These are phyloP conservation scores for Rosa multiflora DNA, from an alignment of 306 rosid species.

Conservation along the genomic window DNA sequence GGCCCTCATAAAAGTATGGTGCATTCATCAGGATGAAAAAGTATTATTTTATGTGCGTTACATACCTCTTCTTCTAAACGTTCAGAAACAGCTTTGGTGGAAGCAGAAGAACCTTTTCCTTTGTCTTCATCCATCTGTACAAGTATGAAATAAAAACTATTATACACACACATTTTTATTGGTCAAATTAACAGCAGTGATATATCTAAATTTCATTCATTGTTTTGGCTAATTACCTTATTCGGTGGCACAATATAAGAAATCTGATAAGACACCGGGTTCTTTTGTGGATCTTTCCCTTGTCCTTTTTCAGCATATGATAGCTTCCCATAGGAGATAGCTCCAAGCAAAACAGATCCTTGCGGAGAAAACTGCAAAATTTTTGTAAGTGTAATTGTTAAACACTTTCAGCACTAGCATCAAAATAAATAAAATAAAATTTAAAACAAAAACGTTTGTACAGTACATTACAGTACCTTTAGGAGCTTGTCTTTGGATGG, in stretches of 20 bases:
- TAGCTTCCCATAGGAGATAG: constrained; percentile 82
- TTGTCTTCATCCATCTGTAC: constrained; percentile 80
- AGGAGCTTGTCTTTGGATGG: constrained; percentile 88
- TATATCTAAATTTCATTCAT: neutral
- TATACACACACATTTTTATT: constrained; percentile 12
- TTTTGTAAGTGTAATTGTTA: constrained; percentile 3
- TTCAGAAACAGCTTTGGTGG: constrained; percentile 65
- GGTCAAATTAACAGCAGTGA: neutral
- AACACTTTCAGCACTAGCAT: constrained; percentile 14
- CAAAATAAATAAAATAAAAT: constrained; percentile 1
- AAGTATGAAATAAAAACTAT: constrained; percentile 23
- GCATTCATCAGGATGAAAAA: neutral
- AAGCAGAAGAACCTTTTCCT: constrained; percentile 64
- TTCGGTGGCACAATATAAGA: constrained; percentile 83
- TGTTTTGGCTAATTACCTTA: constrained; percentile 47
- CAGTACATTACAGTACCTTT: constrained; percentile 50
- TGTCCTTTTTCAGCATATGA: constrained; percentile 44
- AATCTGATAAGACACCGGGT: constrained; percentile 63
- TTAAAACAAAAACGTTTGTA: neutral
- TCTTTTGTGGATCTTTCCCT: constrained; percentile 58
- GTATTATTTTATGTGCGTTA: neutral
- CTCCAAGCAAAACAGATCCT: constrained; percentile 84
- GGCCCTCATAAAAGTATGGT: neutral
- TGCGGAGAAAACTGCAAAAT: constrained; percentile 63
- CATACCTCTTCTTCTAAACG: constrained; percentile 87